Evolutionary conservation across 352 stramenopile species (phyloP).

Genomic region (Globisporangium canariense): DNA sequence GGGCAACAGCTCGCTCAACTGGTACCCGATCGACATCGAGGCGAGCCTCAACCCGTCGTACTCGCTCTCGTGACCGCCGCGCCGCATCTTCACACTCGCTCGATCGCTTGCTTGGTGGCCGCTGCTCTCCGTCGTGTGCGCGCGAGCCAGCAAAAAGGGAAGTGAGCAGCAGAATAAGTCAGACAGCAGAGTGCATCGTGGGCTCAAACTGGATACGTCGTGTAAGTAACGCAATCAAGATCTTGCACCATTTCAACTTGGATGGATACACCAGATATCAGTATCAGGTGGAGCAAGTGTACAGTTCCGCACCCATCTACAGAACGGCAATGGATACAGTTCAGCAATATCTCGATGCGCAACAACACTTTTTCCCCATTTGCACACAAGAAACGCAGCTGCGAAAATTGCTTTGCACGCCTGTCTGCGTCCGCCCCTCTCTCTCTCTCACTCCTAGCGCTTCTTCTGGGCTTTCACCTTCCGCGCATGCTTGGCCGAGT

Average conservation of each 20-base stretch:
- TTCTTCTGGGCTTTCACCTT: constrained; percentile 66
- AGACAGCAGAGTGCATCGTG: neutral
- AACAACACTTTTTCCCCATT: neutral
- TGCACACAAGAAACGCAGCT: neutral
- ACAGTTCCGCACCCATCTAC: neutral
- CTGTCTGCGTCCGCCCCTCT: neutral
- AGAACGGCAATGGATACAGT: neutral
- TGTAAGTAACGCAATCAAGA: neutral
- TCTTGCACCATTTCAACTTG: constrained; percentile 5
- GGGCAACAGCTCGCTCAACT: constrained; percentile 12
- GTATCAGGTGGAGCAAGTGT: neutral
- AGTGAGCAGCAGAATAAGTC: neutral
- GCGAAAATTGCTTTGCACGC: neutral
- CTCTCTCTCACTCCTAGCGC: neutral
- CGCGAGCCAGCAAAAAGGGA: neutral
- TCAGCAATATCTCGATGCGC: neutral
- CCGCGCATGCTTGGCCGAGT: constrained; percentile 81
- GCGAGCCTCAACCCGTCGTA: constrained; percentile 9
- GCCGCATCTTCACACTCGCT: neutral
- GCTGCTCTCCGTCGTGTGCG: neutral
- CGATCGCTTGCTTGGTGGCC: too few relatives aligned
- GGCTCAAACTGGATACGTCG: neutral
- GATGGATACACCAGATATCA: constrained; percentile 3
- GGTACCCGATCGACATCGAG: constrained; percentile 12
- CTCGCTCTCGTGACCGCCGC: neutral